Conservation (phyloP, 2,329 filamentous ascomycete species). For the Colletotrichum gloeosporioides region DNA sequence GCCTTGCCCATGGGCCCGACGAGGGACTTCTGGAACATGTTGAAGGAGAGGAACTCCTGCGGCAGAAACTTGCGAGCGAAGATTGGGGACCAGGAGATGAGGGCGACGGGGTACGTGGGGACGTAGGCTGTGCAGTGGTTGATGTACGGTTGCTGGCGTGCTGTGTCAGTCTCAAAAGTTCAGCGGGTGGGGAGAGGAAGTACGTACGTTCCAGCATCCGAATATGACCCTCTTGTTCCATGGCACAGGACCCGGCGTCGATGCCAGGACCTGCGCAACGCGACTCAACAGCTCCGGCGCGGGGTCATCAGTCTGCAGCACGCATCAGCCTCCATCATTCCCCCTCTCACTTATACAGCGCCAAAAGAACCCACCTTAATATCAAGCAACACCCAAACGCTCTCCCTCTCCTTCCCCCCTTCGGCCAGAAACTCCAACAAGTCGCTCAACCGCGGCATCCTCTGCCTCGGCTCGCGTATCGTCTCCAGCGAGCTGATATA, state of each 20-base stretch:
- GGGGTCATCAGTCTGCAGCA: constrained; percentile 68
- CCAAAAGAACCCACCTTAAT: constrained; percentile 69
- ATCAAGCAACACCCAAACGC: constrained; percentile 84
- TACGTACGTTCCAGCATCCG: constrained; percentile 78
- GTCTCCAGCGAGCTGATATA: constrained; percentile 75
- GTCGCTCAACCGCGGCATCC: constrained; percentile 77
- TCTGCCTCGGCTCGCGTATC: constrained; percentile 67
- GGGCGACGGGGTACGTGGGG: constrained; percentile 67
- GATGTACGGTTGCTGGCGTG: constrained; percentile 59
- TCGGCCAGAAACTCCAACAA: constrained; percentile 74
- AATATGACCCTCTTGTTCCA: constrained; percentile 80
- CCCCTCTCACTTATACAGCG: neutral
- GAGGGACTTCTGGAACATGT: constrained; percentile 73
- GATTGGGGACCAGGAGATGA: constrained; percentile 69
- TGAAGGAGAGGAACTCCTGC: constrained; percentile 75
- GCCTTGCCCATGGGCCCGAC: constrained; percentile 69
- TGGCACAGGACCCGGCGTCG: constrained; percentile 53
- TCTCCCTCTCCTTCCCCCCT: constrained; percentile 66
- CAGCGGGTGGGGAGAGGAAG: too few species aligned
- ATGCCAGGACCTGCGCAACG: constrained; percentile 67
- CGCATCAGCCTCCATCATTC: neutral
- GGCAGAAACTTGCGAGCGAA: constrained; percentile 76
- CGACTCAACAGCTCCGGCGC: constrained; percentile 72
- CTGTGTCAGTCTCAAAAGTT: too few species aligned
- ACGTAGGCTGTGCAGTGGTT: constrained; percentile 66